Conservation (phyloP, 257 asterid genomes). For the Rauvolfia tetraphylla region DNA sequence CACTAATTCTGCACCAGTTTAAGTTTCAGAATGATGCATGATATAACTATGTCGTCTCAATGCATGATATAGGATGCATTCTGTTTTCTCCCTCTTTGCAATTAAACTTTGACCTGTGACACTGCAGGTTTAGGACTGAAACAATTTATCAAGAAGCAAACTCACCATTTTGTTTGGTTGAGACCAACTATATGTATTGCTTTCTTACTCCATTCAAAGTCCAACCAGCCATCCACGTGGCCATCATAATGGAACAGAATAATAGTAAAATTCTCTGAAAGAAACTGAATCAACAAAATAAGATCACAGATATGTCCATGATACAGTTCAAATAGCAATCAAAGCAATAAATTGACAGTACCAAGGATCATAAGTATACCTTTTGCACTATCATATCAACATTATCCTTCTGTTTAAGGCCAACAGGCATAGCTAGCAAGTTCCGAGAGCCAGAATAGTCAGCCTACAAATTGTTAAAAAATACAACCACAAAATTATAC, state of each 20-base stretch:
- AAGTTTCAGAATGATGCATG: background rate
- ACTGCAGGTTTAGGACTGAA: background rate
- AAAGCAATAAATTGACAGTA: background rate
- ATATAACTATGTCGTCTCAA: background rate
- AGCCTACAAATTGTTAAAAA: slow-evolving; percentile 39
- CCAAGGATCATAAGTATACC: slow-evolving; percentile 39
- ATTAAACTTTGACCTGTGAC: background rate
- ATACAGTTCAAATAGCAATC: slow-evolving; percentile 6
- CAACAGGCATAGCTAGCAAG: slow-evolving; percentile 86
- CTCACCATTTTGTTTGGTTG: slow-evolving; percentile 95
- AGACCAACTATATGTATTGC: slow-evolving; percentile 86
- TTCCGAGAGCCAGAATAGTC: slow-evolving; percentile 32
- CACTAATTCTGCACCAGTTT: background rate
- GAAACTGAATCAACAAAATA: slow-evolving; percentile 67
- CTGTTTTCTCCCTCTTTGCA: background rate
- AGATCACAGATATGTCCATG: slow-evolving; percentile 8
- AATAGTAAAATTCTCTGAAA: slow-evolving; percentile 78
- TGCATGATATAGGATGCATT: background rate
- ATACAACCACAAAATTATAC: background rate
- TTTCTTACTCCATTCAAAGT: slow-evolving; percentile 77
- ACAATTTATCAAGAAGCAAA: background rate
- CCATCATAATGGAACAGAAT: slow-evolving; percentile 92
- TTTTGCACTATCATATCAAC: slow-evolving; percentile 61
- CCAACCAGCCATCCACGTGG: slow-evolving; percentile 84
- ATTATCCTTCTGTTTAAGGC: slow-evolving; percentile 71